Evolutionary conservation across 495 filamentous ascomycete genomes (phyloP).

Genomic region (Evansstolkia leycettana): DNA sequence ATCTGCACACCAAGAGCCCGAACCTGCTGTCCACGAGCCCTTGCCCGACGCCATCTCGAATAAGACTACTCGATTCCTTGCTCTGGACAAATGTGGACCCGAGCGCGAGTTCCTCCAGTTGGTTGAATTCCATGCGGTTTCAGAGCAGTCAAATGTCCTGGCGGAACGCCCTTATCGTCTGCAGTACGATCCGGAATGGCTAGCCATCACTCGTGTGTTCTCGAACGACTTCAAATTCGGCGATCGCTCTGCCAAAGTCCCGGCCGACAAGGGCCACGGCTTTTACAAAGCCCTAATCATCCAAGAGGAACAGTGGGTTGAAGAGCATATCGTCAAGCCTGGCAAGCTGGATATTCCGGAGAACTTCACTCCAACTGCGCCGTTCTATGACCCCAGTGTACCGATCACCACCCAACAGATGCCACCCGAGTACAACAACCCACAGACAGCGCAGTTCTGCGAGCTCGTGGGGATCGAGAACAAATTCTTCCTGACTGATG

Average conservation of each 20-base stretch:
- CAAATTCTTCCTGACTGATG: constrained; percentile 57
- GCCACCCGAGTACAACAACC: constrained; percentile 69
- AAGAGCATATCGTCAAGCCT: constrained; percentile 50
- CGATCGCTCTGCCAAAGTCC: constrained; percentile 30
- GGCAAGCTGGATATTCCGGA: constrained; percentile 54
- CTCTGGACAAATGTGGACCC: constrained; percentile 70
- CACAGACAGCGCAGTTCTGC: constrained; percentile 71
- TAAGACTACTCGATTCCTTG: constrained; percentile 68
- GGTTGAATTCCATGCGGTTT: constrained; percentile 40
- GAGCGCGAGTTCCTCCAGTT: constrained; percentile 73
- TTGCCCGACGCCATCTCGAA: constrained; percentile 50
- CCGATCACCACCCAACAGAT: constrained; percentile 26
- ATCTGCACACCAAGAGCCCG: constrained; percentile 7
- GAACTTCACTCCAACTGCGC: constrained; percentile 69
- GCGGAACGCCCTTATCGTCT: constrained; percentile 33
- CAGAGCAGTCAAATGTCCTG: constrained; percentile 8
- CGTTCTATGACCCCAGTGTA: constrained; percentile 41
- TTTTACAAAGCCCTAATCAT: constrained; percentile 52
- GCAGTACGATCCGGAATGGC: constrained; percentile 86
- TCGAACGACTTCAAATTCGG: constrained; percentile 47
- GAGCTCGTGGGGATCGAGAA: constrained; percentile 64
- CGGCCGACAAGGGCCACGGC: constrained; percentile 48
- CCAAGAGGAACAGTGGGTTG: constrained; percentile 59
- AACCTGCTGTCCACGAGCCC: constrained; percentile 28
- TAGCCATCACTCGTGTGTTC: constrained; percentile 80